phyloP scores from a whole-genome alignment of 768 basidiomycete genomes.

The Tricholoma furcatifolium region DNA sequence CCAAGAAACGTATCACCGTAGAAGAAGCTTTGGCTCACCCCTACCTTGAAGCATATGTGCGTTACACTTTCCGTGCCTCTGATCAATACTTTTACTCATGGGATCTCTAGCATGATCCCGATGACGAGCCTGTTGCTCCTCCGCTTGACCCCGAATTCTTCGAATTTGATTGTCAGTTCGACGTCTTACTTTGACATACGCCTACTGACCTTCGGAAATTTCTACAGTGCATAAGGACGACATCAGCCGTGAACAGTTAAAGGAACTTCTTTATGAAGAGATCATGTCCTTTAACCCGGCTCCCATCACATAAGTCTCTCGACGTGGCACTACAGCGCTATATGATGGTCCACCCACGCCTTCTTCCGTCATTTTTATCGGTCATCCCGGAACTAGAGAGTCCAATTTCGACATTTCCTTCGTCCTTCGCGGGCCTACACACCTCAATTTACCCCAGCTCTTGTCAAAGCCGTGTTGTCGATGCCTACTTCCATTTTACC shows the following conservation, averaged over 20 bases:
- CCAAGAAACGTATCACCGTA: conserved; percentile 93
- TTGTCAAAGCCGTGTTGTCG: background rate
- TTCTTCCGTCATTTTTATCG: background rate
- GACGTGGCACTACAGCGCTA: background rate
- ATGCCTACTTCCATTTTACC: background rate
- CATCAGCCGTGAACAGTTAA: conserved; percentile 92
- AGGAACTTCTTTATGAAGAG: conserved; percentile 91
- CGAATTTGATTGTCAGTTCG: conserved; percentile 84
- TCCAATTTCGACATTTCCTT: background rate
- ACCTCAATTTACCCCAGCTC: background rate
- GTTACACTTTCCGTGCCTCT: conserved; percentile 27
- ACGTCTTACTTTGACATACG: background rate
- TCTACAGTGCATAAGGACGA: conserved; percentile 87
- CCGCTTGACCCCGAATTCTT: conserved; percentile 97
- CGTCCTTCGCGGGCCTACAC: background rate
- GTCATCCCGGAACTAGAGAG: background rate
- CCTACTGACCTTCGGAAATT: background rate
- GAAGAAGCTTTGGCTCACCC: conserved; percentile 95
- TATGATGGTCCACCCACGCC: background rate
- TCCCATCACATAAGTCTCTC: conserved; percentile 43
- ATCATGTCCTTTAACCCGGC: conserved; percentile 85
- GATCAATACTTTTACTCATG: background rate
- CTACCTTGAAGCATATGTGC: conserved; percentile 88
- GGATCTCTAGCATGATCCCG: conserved; percentile 76
- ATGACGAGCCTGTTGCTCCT: conserved; percentile 93